A percentile compares a stretch with the other conserved stretches of the same genome.
phyloP scores from a whole-genome alignment of 805 yeast genomes.

The Kazachstania bromeliacearum region DNA sequence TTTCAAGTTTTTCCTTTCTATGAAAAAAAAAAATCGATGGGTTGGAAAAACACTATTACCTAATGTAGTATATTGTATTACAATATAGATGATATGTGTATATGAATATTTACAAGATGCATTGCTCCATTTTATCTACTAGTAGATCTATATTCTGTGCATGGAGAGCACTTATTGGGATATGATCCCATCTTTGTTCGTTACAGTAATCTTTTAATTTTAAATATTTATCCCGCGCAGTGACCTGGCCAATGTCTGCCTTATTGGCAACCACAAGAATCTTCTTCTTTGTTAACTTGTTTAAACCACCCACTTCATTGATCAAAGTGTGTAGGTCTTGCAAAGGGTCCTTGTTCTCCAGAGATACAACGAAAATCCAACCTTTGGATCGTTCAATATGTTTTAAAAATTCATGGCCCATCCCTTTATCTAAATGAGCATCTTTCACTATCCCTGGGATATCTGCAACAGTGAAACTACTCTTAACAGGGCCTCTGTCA shows the following conservation, averaged over 20 bases:
- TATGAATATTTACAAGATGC: slow-evolving; percentile 4
- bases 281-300: slow-evolving; percentile 49
- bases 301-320: slow-evolving; percentile 57
- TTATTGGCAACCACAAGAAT: slow-evolving; percentile 85
- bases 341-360: slow-evolving; percentile 60
- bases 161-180: slow-evolving; percentile 77
- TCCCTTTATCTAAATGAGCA: slow-evolving; percentile 75
- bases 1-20: background rate
- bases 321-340: slow-evolving; percentile 54
- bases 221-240: slow-evolving; percentile 40
- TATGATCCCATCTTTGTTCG: slow-evolving; percentile 48
- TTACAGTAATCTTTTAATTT: slow-evolving; percentile 38
- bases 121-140: slow-evolving; percentile 60
- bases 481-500: slow-evolving; percentile 44
- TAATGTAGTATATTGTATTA: too few species aligned
- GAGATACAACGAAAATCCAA: slow-evolving; percentile 72
- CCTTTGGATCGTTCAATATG: slow-evolving; percentile 92
- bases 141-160: slow-evolving; percentile 65
- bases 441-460: slow-evolving; percentile 93
- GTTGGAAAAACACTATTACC: too few species aligned
- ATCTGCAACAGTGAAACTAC: slow-evolving; percentile 84
- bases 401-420: slow-evolving; percentile 87
- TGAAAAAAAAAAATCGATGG: too few species aligned
- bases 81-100: too few species aligned
- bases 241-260: slow-evolving; percentile 84